Evolutionary conservation across 1,284 basidiomycete species (phyloP).

Genomic region (Violaceomyces palustris): DNA sequence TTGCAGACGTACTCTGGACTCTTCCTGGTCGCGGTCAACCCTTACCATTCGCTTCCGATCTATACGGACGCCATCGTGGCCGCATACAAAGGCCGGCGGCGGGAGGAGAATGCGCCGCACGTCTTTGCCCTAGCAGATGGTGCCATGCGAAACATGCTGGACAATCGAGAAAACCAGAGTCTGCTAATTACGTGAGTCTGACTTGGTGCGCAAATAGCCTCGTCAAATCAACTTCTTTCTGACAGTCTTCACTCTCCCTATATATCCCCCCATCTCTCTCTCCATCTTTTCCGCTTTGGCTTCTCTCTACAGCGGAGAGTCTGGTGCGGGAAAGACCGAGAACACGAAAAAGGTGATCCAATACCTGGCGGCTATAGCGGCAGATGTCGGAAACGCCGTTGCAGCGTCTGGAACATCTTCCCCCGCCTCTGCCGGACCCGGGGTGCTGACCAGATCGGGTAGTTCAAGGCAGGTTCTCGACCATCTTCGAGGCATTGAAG

Average conservation of each 20-base stretch:
- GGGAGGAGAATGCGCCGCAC: slow-evolving; percentile 94
- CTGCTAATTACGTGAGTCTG: slow-evolving; percentile 99
- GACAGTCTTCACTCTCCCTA: too few relatives aligned
- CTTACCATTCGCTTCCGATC: slow-evolving; percentile 85
- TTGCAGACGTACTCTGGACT: slow-evolving; percentile 84
- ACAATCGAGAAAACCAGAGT: slow-evolving; percentile 93
- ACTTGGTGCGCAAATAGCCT: slow-evolving; percentile 53
- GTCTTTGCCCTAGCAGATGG: slow-evolving; percentile 96
- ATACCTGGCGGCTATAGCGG: slow-evolving; percentile 94
- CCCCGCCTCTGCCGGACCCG: slow-evolving; percentile 4
- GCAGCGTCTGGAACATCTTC: slow-evolving; percentile 9
- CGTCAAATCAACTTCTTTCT: too few relatives aligned
- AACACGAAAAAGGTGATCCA: slow-evolving; percentile 99
- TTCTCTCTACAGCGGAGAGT: slow-evolving; percentile 98
- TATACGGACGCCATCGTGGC: slow-evolving; percentile 88
- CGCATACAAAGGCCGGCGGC: slow-evolving; percentile 83
- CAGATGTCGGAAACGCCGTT: slow-evolving; percentile 52
- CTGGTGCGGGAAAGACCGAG: slow-evolving; percentile 97
- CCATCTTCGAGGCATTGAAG: slow-evolving; percentile 34
- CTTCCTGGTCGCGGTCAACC: slow-evolving; percentile 97
- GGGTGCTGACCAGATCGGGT: slow-evolving; percentile 21
- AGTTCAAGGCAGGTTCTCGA: slow-evolving; percentile 42
- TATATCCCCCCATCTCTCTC: too few relatives aligned
- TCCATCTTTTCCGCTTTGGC: too few relatives aligned
- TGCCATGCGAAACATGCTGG: slow-evolving; percentile 97